phyloP scores from a whole-genome alignment of 495 filamentous ascomycete species.

The Corynascus novoguineensis region DNA sequence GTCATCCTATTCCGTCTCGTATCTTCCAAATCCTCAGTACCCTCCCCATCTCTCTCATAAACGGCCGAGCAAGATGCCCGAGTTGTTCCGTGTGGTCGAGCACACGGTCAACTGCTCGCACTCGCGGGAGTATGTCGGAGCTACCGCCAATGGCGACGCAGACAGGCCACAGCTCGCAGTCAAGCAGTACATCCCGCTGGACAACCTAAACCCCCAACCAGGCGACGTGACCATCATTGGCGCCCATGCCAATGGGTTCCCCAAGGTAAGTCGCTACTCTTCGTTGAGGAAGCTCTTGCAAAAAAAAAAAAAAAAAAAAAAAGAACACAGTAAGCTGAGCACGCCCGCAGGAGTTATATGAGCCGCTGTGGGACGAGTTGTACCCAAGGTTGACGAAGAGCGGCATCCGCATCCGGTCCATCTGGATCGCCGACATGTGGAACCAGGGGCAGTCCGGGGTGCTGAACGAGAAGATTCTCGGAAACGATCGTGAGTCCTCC shows the following conservation, averaged over 20 bases:
- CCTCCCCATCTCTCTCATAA: not conserved
- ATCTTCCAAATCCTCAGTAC: not conserved
- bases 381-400: constrained; percentile 42
- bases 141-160: constrained; percentile 58
- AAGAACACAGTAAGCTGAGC: too few relatives aligned
- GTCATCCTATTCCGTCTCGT: too few relatives aligned
- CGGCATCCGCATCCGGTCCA: constrained; percentile 64
- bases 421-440: constrained; percentile 82
- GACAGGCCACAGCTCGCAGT: constrained; percentile 60
- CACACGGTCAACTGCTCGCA: constrained; percentile 63
- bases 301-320: too few relatives aligned
- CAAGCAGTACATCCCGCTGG: constrained; percentile 76
- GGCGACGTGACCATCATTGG: constrained; percentile 81
- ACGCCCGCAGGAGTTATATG: too few relatives aligned
- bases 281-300: too few relatives aligned
- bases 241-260: constrained; percentile 82
- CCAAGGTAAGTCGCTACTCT: constrained; percentile 52
- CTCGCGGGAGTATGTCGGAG: constrained; percentile 65
- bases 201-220: constrained; percentile 55
- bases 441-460: constrained; percentile 70
- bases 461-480: constrained; percentile 66
- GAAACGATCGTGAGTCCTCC: constrained; percentile 64
- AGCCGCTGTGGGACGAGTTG: constrained; percentile 80
- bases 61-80: constrained; percentile 25
- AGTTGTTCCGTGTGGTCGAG: constrained; percentile 40